These are phyloP conservation scores for Fusarium subglutinans DNA, from an alignment of 2,329 filamentous ascomycete species.

Conservation along the genomic window DNA sequence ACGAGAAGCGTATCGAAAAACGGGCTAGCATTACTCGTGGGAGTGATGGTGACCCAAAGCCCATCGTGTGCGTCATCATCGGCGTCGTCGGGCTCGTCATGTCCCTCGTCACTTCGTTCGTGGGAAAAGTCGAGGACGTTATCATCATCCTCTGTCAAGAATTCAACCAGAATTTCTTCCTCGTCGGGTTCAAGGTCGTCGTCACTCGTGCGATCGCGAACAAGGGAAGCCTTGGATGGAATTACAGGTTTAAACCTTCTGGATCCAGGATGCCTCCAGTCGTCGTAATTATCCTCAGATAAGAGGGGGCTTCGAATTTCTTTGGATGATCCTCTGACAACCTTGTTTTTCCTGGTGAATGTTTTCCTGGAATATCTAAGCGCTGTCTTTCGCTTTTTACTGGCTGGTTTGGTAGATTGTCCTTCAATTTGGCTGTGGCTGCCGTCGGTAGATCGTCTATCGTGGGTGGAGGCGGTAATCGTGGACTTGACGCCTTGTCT, in stretches of 20 bases:
- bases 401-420: constrained; percentile 11
- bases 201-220: background rate
- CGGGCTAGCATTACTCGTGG: constrained; percentile 86
- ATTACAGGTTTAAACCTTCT: constrained; percentile 16
- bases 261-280: constrained; percentile 7
- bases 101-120: constrained; percentile 33
- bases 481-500: constrained; percentile 14
- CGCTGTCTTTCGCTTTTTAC: constrained; percentile 17
- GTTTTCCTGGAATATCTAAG: constrained; percentile 6
- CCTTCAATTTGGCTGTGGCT: background rate
- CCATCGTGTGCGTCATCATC: constrained; percentile 66
- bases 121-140: constrained; percentile 38
- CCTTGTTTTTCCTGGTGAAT: constrained; percentile 11
- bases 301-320: constrained; percentile 26
- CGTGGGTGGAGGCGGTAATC: constrained; percentile 11
- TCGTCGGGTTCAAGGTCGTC: constrained; percentile 9
- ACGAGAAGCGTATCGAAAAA: constrained; percentile 98
- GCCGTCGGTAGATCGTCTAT: constrained; percentile 21
- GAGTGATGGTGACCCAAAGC: constrained; percentile 96
- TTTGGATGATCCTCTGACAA: constrained; percentile 12
- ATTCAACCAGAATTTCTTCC: constrained; percentile 32
- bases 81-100: constrained; percentile 25
- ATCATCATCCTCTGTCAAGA: constrained; percentile 42
- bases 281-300: constrained; percentile 16
- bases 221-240: constrained; percentile 6